These are phyloP conservation scores for Notholithocarpus densiflorus DNA, from an alignment of 306 rosid genomes.

Conservation along the genomic window DNA sequence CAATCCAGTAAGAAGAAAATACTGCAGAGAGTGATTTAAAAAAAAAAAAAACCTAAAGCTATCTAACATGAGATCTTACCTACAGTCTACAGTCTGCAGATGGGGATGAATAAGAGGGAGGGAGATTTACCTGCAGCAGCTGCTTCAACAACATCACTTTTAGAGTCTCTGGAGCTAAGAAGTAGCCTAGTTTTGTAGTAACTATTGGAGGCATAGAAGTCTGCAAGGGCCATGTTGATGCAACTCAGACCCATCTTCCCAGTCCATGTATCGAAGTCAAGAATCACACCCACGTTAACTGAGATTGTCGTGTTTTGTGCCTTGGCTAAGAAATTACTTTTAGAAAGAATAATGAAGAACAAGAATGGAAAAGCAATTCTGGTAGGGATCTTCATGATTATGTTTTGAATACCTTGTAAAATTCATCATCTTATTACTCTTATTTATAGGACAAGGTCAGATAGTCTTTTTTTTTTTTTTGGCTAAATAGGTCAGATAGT, in stretches of 20 bases:
- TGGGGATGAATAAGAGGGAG: no score
- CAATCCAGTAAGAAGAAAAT: no score
- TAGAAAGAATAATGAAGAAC: neutral
- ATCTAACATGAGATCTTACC: no score
- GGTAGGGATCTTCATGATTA: neutral
- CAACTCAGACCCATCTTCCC: conserved; percentile 15
- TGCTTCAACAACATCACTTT: conserved; percentile 14
- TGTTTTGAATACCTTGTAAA: neutral
- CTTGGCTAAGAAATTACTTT: neutral
- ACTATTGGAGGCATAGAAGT: conserved; percentile 26
- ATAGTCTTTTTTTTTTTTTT: no score
- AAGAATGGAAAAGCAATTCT: neutral
- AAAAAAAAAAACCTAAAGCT: no score
- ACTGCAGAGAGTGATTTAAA: no score
- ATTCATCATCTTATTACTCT: neutral
- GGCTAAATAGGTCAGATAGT: no score
- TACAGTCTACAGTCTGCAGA: no score
- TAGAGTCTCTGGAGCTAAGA: conserved; percentile 14
- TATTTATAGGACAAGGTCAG: neutral
- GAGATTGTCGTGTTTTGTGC: neutral
- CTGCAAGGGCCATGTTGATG: conserved; percentile 31
- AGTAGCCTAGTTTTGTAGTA: conserved; percentile 32
- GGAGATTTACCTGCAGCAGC: conserved; percentile 21
- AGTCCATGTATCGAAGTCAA: neutral
- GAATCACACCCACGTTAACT: conserved; percentile 15